Evolutionary conservation across 2,329 filamentous ascomycete species (phyloP).

Genomic region (Claviceps cyperi): DNA sequence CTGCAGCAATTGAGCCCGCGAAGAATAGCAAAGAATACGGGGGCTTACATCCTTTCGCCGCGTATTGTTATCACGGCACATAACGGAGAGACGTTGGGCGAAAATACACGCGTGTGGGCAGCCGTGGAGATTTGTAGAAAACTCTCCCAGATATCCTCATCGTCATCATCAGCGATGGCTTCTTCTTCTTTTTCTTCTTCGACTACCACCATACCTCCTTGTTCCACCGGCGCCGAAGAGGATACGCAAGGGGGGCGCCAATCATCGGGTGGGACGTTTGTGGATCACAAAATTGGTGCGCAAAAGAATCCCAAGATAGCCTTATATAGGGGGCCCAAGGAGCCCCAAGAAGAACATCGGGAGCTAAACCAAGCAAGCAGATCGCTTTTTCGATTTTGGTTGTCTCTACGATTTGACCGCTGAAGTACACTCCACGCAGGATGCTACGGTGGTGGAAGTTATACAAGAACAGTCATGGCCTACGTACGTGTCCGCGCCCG

Average conservation of each 20-base stretch:
- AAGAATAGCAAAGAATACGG: slow-evolving; percentile 4
- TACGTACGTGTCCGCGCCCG: slow-evolving; percentile 16
- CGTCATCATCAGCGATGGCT: not conserved
- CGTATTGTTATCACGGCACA: slow-evolving; percentile 30
- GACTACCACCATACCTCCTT: no score
- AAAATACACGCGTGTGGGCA: slow-evolving; percentile 27
- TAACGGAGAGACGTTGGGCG: slow-evolving; percentile 19
- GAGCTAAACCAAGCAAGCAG: slow-evolving; percentile 11
- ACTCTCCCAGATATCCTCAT: slow-evolving; percentile 13
- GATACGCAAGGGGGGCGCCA: not conserved
- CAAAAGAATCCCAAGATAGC: not conserved
- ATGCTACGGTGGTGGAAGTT: slow-evolving; percentile 29
- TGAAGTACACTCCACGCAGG: slow-evolving; percentile 27
- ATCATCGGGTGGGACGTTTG: slow-evolving; percentile 5
- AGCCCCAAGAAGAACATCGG: no score
- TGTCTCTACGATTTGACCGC: slow-evolving; percentile 34
- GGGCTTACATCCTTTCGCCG: slow-evolving; percentile 23
- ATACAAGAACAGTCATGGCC: slow-evolving; percentile 29
- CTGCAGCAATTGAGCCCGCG: slow-evolving; percentile 3
- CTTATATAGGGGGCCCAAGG: not conserved
- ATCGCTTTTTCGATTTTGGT: slow-evolving; percentile 25
- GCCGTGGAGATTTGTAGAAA: slow-evolving; percentile 33
- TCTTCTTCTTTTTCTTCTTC: not conserved
- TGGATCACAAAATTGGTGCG: slow-evolving; percentile 11
- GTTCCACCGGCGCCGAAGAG: not conserved